phyloP scores from a whole-genome alignment of 305 asterid species.

The Rubia occidens region DNA sequence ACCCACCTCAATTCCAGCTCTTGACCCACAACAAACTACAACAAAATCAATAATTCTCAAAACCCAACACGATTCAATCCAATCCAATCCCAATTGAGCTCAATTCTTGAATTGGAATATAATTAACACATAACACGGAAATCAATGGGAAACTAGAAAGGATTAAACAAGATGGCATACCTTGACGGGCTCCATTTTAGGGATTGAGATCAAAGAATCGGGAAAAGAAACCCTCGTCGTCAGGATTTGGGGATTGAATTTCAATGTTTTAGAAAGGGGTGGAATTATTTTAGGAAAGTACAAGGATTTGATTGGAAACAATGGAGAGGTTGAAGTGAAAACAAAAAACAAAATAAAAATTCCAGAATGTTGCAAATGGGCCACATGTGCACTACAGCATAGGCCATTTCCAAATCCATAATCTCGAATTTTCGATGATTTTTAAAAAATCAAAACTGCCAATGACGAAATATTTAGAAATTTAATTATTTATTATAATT shows the following conservation, averaged over 20 bases:
- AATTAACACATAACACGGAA: neutral
- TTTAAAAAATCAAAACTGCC: too few species aligned
- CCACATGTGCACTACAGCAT: conserved; percentile 16
- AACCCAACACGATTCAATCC: neutral
- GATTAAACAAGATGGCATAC: conserved; percentile 36
- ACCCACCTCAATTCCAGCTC: conserved; percentile 48
- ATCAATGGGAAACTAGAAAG: neutral
- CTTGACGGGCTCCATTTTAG: conserved; percentile 31
- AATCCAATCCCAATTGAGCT: conserved; percentile 22
- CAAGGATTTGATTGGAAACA: neutral
- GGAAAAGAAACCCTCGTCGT: conserved; percentile 32
- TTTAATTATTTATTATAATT: too few species aligned
- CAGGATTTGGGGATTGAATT: conserved; percentile 17
- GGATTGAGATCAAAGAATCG: conserved; percentile 13
- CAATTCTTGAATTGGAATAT: neutral
- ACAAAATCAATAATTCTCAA: conserved; percentile 12
- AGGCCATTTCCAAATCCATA: neutral
- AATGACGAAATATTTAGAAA: too few species aligned
- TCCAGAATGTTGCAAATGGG: conserved; percentile 17
- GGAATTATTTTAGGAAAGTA: conserved; percentile 1
- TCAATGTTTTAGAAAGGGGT: neutral
- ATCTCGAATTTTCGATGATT: too few species aligned
- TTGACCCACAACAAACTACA: conserved; percentile 20
- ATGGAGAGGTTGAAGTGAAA: neutral
- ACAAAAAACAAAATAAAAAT: neutral